Evolutionary conservation across 352 stramenopile genomes (phyloP).

Genomic region (Peronospora destructor): DNA sequence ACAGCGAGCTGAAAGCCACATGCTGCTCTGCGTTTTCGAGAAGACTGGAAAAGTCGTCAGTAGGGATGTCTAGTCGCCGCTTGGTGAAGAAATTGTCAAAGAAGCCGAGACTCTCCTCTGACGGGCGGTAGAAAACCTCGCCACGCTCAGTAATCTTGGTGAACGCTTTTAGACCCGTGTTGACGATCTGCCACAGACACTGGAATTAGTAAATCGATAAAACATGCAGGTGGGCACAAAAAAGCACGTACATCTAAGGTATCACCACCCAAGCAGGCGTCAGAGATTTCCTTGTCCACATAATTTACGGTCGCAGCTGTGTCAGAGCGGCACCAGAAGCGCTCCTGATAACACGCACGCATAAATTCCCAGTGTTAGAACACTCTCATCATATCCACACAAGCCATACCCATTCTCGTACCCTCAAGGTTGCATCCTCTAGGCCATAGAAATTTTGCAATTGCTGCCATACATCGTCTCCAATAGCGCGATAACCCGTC

Average conservation of each 20-base stretch:
- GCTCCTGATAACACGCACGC: constrained; percentile 16
- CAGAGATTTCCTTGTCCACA: constrained; percentile 60
- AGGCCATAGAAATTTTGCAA: constrained; percentile 66
- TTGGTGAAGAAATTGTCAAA: constrained; percentile 86
- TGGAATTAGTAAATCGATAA: neutral
- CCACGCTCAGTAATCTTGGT: constrained; percentile 62
- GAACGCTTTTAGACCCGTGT: constrained; percentile 88
- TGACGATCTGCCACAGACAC: constrained; percentile 68
- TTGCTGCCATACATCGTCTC: constrained; percentile 51
- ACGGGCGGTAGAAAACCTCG: constrained; percentile 78
- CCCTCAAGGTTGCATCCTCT: constrained; percentile 40
- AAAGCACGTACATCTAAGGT: constrained; percentile 44
- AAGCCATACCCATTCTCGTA: constrained; percentile 6
- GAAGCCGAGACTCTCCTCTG: constrained; percentile 80
- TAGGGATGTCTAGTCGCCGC: constrained; percentile 43
- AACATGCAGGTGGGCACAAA: neutral
- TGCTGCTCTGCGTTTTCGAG: constrained; percentile 46
- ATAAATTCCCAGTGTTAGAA: neutral
- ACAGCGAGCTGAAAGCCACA: constrained; percentile 44
- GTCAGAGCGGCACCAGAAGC: constrained; percentile 76
- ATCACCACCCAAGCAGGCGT: constrained; percentile 57
- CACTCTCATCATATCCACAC: neutral
- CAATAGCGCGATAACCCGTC: constrained; percentile 61
- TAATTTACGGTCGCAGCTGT: constrained; percentile 72
- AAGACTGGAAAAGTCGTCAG: constrained; percentile 41